phyloP scores from a whole-genome alignment of 2,329 filamentous ascomycete genomes.

The Ceratocystis destructans region DNA sequence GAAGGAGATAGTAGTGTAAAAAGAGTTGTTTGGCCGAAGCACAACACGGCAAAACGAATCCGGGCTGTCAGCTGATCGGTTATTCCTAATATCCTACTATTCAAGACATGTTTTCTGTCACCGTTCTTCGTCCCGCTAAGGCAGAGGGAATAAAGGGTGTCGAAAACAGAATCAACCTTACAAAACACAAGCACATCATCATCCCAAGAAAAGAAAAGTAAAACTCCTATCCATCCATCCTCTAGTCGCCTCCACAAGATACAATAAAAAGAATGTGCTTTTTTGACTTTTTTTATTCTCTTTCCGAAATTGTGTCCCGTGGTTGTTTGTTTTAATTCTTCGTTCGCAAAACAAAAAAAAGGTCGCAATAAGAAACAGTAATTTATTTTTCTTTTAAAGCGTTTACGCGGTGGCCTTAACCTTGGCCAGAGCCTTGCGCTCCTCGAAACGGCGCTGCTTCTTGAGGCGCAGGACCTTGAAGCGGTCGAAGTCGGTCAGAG shows the following conservation, averaged over 20 bases:
- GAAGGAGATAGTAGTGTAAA: no score
- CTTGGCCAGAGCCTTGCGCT: slow-evolving; percentile 92
- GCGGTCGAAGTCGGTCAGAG: slow-evolving; percentile 94
- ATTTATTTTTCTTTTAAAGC: slow-evolving; percentile 28
- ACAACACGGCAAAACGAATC: no score
- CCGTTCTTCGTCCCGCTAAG: no score
- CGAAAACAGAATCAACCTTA: not conserved
- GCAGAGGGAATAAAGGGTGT: no score
- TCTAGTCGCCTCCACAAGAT: no score
- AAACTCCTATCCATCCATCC: not conserved
- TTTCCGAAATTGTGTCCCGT: slow-evolving; percentile 19
- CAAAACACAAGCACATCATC: not conserved
- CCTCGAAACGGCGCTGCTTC: slow-evolving; percentile 98
- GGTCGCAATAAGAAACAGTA: slow-evolving; percentile 21
- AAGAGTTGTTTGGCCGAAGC: no score
- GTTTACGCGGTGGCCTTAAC: slow-evolving; percentile 67
- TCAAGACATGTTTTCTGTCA: no score
- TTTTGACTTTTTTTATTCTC: slow-evolving; percentile 16
- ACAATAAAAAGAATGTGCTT: slow-evolving; percentile 16
- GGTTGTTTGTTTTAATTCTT: not conserved
- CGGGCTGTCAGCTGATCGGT: no score
- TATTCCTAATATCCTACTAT: no score
- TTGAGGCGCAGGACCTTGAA: slow-evolving; percentile 99
- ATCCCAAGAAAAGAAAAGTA: not conserved
- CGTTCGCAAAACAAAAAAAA: slow-evolving; percentile 18